Evolutionary conservation across 1,284 basidiomycete genomes (phyloP), one percentile per base, ranked within the genome.

Genomic region (Naganishia liquefaciens): DNA sequence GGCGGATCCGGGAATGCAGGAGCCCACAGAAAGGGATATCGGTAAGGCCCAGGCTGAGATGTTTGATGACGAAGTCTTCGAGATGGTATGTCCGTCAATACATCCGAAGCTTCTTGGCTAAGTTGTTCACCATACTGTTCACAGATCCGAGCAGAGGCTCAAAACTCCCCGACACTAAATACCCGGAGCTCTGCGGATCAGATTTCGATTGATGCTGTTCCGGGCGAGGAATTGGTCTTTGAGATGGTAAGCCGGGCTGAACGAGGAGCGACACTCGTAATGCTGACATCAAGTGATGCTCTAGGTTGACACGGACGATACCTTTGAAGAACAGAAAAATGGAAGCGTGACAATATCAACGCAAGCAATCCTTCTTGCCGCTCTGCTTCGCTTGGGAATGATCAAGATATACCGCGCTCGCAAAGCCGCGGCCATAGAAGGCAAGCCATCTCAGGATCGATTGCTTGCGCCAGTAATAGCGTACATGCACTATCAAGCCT

Each of bases 31-130:
- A 3, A 54, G 67, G 1, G 68, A 65, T 5, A 60, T 39, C 73
- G 77, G 66, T 69, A 73, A n/a, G 69, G 68, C 10, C 76, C 74
- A 9, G 74, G 76, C 68, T 42, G 78, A 79, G 62, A 73, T 74
- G 7, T 72, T 79, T 39, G 78, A 79, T 53, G 75, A 77, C 62
- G 78, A 79, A 51, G 66, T 79, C 5, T 79, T 75, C 62, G 66
- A 66, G 47, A 73, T 75, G 68, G 76, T 76, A n/a, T 46, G 74
- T 70, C 17, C 13, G 9, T 37, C 27, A 17, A 7, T 9, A 17
- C 19, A 25, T 44, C 28, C 7, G 5, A 30, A 52, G 58, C 15
- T 15, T n/a, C 47, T 11, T n/a, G 43, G 13, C n/a, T 25, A 15
- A n/a, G 2, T 5, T n/a, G 7, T 9, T 37, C 15, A 4, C 28